Evolutionary conservation across 208 protist species (phyloP), one percentile per base, ranked within the genome.

Genomic region (Spongospora subterranea): DNA sequence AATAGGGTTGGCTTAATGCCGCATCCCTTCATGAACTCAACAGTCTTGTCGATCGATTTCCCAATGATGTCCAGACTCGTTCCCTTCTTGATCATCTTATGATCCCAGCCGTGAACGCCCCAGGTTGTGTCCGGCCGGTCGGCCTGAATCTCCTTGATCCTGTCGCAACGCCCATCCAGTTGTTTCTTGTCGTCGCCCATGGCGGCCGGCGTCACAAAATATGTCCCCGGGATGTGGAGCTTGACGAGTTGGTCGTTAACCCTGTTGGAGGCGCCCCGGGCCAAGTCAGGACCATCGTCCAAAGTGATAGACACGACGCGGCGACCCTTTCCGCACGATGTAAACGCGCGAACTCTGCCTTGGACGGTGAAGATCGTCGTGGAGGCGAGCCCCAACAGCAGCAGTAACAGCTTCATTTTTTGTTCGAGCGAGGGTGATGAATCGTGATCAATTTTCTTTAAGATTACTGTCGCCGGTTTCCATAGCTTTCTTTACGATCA

Each of bases 101-200:
- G 71, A 6, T 82, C n/a, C 71, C 71, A 82, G 71, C n/a, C 35
- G n/a, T 82, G 71, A 13, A 82, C 35, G 6, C 40, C 35, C 17
- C 6, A 20, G 6, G 6, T 6, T 13, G 17, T 35, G 11, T n/a
- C 71, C 11, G 71, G 17, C n/a, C n/a, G n/a, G n/a, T n/a, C n/a
- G 71, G 71, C 71, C 6, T 6, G 17, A 20, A 45, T 6, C 71
- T 43, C 35, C 17, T n/a, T 6, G 71, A 82, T 35, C 71, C 6
- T 35, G 71, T 82, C 71, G 71, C 71, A 82, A 20, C 71, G 71
- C 11, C 40, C 40, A 6, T 43, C 17, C 71, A 82, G 6, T n/a
- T 82, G 17, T 45, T 45, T 35, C n/a, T 82, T 6, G 71, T 82
- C 71, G 71, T 82, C 71, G 71, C 71, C 71, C 71, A 82, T 82